phyloP scores from a whole-genome alignment of 441 rosid species.

The Gossypium armourianum region DNA sequence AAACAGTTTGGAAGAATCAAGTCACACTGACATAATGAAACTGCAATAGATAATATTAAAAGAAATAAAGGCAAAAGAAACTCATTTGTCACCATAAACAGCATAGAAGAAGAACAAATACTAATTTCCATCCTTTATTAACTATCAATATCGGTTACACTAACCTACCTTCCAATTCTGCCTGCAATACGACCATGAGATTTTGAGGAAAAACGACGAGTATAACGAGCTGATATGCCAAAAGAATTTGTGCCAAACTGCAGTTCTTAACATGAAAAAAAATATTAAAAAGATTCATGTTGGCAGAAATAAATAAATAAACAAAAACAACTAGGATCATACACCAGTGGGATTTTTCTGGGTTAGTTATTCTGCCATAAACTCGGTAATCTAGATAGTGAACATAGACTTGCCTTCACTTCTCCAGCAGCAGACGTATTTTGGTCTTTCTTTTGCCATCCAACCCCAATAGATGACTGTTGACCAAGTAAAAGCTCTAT shows the following conservation, averaged over 20 bases:
- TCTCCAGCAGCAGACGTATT: conserved; percentile 68
- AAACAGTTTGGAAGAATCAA: not conserved
- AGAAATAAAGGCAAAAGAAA: not conserved
- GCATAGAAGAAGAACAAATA: not conserved
- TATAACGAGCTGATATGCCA: conserved; percentile 68
- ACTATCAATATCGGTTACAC: conserved; percentile 3
- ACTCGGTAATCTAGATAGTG: not conserved
- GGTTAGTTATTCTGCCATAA: not conserved
- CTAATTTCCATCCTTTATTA: not conserved
- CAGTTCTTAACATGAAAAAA: conserved; percentile 18
- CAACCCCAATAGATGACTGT: conserved; percentile 63
- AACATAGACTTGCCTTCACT: conserved; percentile 46
- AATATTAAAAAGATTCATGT: conserved; percentile 7
- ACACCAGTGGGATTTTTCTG: not conserved
- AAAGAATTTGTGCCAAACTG: conserved; percentile 73
- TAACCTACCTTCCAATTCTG: conserved; percentile 62
- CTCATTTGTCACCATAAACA: not conserved
- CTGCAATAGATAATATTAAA: too few species aligned
- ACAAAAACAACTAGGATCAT: not conserved
- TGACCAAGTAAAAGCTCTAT: conserved; percentile 69
- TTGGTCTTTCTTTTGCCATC: conserved; percentile 76
- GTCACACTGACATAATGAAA: not conserved
- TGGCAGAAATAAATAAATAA: not conserved
- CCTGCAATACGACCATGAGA: conserved; percentile 83
- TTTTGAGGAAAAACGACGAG: conserved; percentile 56